These are phyloP conservation scores for Salix udensis DNA, from an alignment of 345 rosid species.

Conservation along the genomic window DNA sequence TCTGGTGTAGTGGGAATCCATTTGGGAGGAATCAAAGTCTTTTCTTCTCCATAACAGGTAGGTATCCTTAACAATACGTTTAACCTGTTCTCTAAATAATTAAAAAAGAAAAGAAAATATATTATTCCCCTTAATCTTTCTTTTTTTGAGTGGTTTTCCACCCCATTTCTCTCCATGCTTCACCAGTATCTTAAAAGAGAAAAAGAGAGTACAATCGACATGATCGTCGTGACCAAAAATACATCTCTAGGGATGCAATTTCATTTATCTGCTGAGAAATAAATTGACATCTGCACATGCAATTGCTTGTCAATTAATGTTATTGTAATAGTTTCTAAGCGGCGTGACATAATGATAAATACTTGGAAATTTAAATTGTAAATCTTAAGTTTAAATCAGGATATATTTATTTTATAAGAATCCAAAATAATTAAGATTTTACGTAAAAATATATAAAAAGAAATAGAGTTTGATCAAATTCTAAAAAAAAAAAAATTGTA, in stretches of 20 bases:
- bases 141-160: background rate
- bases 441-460: no score
- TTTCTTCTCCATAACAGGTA: conserved; percentile 8
- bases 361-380: rapidly evolving
- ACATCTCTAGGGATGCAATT: background rate
- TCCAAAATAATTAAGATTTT: no score
- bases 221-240: background rate
- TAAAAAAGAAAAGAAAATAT: background rate
- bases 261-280: background rate
- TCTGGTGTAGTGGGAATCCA: conserved; percentile 39
- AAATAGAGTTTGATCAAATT: no score
- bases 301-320: no score
- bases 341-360: no score
- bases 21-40: conserved; percentile 16
- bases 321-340: no score
- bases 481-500: no score
- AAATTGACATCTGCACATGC: no score
- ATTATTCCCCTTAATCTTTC: background rate
- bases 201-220: background rate
- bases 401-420: no score
- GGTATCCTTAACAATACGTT: conserved; percentile 24
- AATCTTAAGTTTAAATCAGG: no score
- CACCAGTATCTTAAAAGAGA: no score
- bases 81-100: background rate
- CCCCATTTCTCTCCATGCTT: background rate